Conservation (phyloP, 2,329 filamentous ascomycete species). For the Ophiostoma novo-ulmi region DNA sequence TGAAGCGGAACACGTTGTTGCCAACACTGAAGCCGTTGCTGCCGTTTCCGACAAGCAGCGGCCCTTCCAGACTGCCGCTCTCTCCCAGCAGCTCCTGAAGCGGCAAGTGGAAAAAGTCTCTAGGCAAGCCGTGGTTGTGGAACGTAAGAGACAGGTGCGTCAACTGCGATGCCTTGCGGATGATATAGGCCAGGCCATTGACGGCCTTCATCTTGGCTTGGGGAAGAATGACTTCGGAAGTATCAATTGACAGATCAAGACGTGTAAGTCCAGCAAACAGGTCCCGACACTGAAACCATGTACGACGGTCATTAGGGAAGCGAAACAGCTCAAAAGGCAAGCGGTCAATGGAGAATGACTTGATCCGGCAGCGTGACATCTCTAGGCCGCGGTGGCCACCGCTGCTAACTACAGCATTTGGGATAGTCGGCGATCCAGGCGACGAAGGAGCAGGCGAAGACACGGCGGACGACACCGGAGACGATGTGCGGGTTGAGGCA, state of each 20-base stretch:
- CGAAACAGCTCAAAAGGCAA: constrained; percentile 43
- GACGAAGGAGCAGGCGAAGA: constrained; percentile 22
- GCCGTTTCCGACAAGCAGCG: constrained; percentile 1
- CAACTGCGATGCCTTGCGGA: constrained; percentile 38
- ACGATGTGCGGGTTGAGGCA: constrained; percentile 21
- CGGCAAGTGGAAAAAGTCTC: constrained; percentile 39
- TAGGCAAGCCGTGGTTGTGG: constrained; percentile 26
- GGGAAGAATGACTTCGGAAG: constrained; percentile 37
- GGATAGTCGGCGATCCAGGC: constrained; percentile 6
- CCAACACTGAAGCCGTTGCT: neutral
- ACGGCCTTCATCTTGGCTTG: constrained; percentile 38
- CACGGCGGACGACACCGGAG: constrained; percentile 16
- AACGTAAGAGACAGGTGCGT: constrained; percentile 38
- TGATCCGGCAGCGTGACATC: constrained; percentile 27
- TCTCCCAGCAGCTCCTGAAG: constrained; percentile 36
- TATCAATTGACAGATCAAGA: constrained; percentile 40
- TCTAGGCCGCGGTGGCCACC: neutral
- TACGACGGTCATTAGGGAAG: constrained; percentile 35
- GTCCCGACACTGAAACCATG: constrained; percentile 41
- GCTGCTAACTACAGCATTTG: neutral
- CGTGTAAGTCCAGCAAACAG: constrained; percentile 39
- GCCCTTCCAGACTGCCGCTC: constrained; percentile 20
- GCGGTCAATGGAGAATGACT: constrained; percentile 40
- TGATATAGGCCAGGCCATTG: constrained; percentile 41
- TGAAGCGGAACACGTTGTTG: constrained; percentile 35